phyloP scores from a whole-genome alignment of 2,329 filamentous ascomycete genomes.

The Calonectria honghensis region DNA sequence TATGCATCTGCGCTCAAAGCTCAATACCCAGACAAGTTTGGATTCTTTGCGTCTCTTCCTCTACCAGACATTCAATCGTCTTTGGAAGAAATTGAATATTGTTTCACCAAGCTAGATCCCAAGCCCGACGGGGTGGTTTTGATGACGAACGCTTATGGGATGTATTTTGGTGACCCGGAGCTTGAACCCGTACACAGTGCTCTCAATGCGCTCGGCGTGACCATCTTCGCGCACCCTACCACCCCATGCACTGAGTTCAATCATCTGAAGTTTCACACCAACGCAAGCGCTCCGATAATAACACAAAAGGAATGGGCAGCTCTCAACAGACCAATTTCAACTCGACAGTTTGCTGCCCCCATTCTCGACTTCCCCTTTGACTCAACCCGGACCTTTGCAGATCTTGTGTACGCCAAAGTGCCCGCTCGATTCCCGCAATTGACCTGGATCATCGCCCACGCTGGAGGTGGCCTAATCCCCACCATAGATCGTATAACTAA shows the following conservation, averaged over 20 bases:
- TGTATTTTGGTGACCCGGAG: slow-evolving; percentile 68
- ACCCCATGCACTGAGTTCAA: slow-evolving; percentile 63
- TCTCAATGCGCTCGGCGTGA: slow-evolving; percentile 66
- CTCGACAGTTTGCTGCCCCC: slow-evolving; percentile 41
- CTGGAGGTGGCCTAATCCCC: slow-evolving; percentile 51
- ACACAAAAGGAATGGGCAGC: slow-evolving; percentile 43
- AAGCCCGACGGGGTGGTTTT: slow-evolving; percentile 70
- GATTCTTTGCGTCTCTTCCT: slow-evolving; percentile 73
- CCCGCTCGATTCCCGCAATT: slow-evolving; percentile 50
- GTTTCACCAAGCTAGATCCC: slow-evolving; percentile 61
- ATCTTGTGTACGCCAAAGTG: slow-evolving; percentile 47
- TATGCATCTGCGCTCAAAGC: slow-evolving; percentile 48
- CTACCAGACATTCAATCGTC: slow-evolving; percentile 68
- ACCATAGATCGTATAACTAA: slow-evolving; percentile 47
- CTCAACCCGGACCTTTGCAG: slow-evolving; percentile 47
- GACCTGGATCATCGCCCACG: slow-evolving; percentile 55
- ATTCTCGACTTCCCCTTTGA: slow-evolving; percentile 53
- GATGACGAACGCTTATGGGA: slow-evolving; percentile 71
- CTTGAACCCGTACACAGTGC: slow-evolving; percentile 69
- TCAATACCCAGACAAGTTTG: slow-evolving; percentile 57
- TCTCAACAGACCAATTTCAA: slow-evolving; percentile 45
- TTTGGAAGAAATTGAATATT: slow-evolving; percentile 68
- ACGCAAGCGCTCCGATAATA: slow-evolving; percentile 32
- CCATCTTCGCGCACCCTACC: slow-evolving; percentile 74
- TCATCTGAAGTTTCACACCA: slow-evolving; percentile 28